Evolutionary conservation across 2,329 filamentous ascomycete species (phyloP), one percentile per base, ranked within the genome.

Genomic region (Claviceps sp.): DNA sequence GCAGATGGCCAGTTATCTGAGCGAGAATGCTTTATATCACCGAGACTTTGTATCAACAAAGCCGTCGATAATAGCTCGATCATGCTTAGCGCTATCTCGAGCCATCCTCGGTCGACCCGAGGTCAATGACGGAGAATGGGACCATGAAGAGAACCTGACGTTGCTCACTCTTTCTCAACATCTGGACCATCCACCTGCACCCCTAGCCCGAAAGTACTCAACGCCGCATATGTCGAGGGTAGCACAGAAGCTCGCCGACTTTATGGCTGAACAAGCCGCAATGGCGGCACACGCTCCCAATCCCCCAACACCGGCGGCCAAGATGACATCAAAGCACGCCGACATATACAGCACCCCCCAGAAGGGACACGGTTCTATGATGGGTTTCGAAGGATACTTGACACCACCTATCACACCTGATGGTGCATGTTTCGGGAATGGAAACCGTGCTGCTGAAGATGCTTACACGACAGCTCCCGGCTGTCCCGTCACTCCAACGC

Each of bases 11-110:
- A 78, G 87, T 56, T 98, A 97, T 73, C 85, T 98, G 56, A 85
- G 87, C 64, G 93, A 98, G 72, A 91, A 97, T 62, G 88, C 90
- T 46, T 76, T 97, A 43, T 98, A 96, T 71, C 89, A 97, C 73
- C 87, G 91, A 63, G 93, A 97, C 59, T 98, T 98, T 62, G 90
- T 98, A 56, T 93, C 90, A 16, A 89, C 86, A 52, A 85, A 85
- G 63, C 89, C 93, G 20, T 95, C 91, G 0, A 84, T 90, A 58
- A 88, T 98, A 77, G 90, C 93, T 45, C 80, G 89, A 58, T 85
- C 89, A 44, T 89, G 90, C 11, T 75, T 97, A 52, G 89, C 89
- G 50, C 78, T 98, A 42, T 84, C 91, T 41, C 79, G 90, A 57
- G 91, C 87, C 64, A 89, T 98, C 57, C 78, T 97, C 11, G 83